phyloP scores from a whole-genome alignment of 106 monocot genomes.

The Allium sativum region DNA sequence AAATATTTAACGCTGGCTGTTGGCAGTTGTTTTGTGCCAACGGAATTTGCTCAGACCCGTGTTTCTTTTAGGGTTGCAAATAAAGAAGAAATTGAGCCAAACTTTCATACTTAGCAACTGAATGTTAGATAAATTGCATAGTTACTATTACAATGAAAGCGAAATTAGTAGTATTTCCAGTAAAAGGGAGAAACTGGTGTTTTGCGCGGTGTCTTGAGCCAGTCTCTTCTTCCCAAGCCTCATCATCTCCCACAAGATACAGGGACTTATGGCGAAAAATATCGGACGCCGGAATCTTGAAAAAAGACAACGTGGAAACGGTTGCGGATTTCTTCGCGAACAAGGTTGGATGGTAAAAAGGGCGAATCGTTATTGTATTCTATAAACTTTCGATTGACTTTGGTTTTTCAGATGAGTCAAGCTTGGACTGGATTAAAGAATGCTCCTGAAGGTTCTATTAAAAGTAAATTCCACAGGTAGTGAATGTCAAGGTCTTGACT shows the following conservation, averaged over 20 bases:
- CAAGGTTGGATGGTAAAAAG: slow-evolving; percentile 30
- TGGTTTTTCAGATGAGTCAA: slow-evolving; percentile 64
- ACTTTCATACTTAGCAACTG: no score
- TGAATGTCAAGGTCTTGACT: background rate
- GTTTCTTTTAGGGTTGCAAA: no score
- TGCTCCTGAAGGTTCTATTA: slow-evolving; percentile 64
- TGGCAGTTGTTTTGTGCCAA: no score
- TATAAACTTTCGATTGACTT: slow-evolving; percentile 1
- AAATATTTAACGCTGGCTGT: no score
- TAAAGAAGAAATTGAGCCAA: no score
- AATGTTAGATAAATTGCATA: no score
- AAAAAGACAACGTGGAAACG: slow-evolving; percentile 39
- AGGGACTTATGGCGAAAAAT: slow-evolving; percentile 59
- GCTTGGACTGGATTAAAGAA: slow-evolving; percentile 61
- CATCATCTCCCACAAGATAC: slow-evolving; percentile 22
- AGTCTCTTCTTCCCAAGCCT: slow-evolving; percentile 10
- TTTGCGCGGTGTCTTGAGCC: slow-evolving; percentile 43
- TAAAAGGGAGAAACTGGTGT: slow-evolving; percentile 74
- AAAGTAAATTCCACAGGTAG: slow-evolving; percentile 70
- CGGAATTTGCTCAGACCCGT: no score
- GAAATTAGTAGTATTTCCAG: slow-evolving; percentile 81
- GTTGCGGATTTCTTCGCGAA: slow-evolving; percentile 65
- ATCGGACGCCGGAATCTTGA: slow-evolving; percentile 12
- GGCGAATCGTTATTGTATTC: background rate
- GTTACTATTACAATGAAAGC: slow-evolving; percentile 33